Conservation (phyloP, 495 filamentous ascomycete species). For the Penicillium bovifimosum region DNA sequence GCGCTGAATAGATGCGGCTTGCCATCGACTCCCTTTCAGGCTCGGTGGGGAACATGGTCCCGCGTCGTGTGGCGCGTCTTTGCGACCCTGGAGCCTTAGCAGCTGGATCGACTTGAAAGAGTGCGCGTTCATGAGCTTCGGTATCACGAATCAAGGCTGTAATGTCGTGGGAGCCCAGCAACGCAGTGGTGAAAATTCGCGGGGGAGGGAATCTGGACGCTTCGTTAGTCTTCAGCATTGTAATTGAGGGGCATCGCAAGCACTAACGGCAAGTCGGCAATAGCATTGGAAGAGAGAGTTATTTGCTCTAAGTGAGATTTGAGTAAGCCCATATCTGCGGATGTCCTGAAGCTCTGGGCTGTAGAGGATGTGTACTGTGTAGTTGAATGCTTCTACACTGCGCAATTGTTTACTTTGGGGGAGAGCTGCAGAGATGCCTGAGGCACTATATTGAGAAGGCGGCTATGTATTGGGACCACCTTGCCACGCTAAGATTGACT, state of each 20-base stretch:
- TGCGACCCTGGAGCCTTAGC: slow-evolving; percentile 34
- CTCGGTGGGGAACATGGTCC: slow-evolving; percentile 41
- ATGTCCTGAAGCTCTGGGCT: background rate
- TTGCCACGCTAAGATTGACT: background rate
- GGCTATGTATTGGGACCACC: background rate
- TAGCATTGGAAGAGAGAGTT: slow-evolving; percentile 70
- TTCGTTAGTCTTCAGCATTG: slow-evolving; percentile 1
- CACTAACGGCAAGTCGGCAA: slow-evolving; percentile 75
- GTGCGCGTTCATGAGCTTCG: slow-evolving; percentile 87
- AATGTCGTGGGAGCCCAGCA: slow-evolving; percentile 83
- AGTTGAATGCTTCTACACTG: background rate
- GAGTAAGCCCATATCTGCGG: slow-evolving; percentile 63
- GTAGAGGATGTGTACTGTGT: background rate
- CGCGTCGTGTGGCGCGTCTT: slow-evolving; percentile 42
- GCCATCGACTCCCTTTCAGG: slow-evolving; percentile 41
- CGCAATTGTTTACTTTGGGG: slow-evolving; percentile 4
- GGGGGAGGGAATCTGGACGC: slow-evolving; percentile 70
- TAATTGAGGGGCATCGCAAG: background rate
- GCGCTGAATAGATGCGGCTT: slow-evolving; percentile 45
- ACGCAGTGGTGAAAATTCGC: slow-evolving; percentile 94
- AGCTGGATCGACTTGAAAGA: slow-evolving; percentile 83
- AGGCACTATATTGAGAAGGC: slow-evolving; percentile 5
- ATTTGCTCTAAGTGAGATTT: slow-evolving; percentile 89
- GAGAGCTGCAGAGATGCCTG: slow-evolving; percentile 8
- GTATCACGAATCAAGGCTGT: slow-evolving; percentile 93